Evolutionary conservation across 192 early-diverging fungal species (phyloP), one percentile per base, ranked within the genome.

Genomic region (Allomyces macrogynus): DNA sequence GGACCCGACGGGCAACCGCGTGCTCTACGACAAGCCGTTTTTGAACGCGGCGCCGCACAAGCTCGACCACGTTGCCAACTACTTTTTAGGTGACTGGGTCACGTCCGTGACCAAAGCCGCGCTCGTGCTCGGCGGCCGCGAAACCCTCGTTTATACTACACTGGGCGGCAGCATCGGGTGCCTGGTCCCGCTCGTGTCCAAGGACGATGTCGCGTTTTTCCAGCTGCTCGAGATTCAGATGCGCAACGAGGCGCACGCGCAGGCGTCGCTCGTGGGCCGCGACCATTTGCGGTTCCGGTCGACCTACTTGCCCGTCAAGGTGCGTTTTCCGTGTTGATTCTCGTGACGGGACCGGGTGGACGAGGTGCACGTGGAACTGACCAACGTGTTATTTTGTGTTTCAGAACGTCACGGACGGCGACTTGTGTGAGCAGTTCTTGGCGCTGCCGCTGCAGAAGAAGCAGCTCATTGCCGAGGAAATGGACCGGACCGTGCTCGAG

Each of bases 191-290:
- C 88, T 98, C 70, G 74, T 84, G 11, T 84, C 88, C 22, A 87
- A 89, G 67, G 87, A 90, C 67, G 95, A 98, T 71, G 81, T 89
- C 24, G 92, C 93, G 32, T 92, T 95, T 70, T 90, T 97, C 80
- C 86, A 86, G 73, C 79, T 83, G 1, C 77, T 99, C 24, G 96
- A 99, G 75, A 85, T 89, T 80, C 86, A 87, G 62, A 80, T 99
- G 74, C 81, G 96, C 24, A 72, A 77, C 61, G 81, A 86, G 63
- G 74, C 75, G 18, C 82, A 86, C 24, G 89, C 87, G n/a, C 32
- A 40, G 32, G 61, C 84, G 20, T 77, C 82, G 4, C 68, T 85
- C 9, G 75, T 74, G 63, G 93, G 93, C 24, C 85, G 94, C 27
- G 91, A 95, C 70, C 96, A 99, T 72, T 67, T 89, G 62, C 67